phyloP scores from a whole-genome alignment of 2,329 filamentous ascomycete species.

The Colletotrichum sp. region DNA sequence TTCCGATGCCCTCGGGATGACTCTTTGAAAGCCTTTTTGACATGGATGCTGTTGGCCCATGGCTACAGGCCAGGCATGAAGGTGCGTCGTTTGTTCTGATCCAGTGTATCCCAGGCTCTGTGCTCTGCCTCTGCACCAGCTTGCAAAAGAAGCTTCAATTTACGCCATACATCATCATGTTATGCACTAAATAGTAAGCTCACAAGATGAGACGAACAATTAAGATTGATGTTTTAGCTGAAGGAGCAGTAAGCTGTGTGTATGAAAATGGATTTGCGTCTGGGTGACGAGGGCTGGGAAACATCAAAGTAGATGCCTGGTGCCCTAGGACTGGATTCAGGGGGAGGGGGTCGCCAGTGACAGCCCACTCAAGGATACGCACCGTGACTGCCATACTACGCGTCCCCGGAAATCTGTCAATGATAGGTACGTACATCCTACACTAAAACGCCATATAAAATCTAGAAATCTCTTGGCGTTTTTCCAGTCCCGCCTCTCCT shows the following conservation, averaged over 20 bases:
- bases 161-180: neutral
- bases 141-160: neutral
- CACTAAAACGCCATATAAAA: neutral
- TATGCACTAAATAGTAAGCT: rapidly evolving
- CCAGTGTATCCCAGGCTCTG: neutral
- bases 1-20: neutral
- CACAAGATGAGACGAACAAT: neutral
- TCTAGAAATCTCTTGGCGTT: neutral
- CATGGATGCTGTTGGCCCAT: neutral
- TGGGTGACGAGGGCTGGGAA: neutral
- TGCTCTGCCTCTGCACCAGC: neutral
- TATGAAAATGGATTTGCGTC: neutral
- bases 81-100: neutral
- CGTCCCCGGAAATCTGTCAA: neutral
- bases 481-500: rapidly evolving
- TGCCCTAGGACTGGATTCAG: neutral
- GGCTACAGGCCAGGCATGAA: neutral
- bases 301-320: neutral
- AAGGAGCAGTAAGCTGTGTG: rapidly evolving
- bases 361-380: neutral
- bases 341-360: neutral
- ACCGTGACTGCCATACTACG: neutral
- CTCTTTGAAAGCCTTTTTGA: neutral
- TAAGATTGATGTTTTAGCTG: neutral
- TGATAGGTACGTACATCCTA: neutral